A percentile compares a stretch with the other conserved stretches of the same genome.
Evolutionary conservation across 2,329 filamentous ascomycete genomes (phyloP).

Genomic region (Aspergillus brunneoviolaceus): DNA sequence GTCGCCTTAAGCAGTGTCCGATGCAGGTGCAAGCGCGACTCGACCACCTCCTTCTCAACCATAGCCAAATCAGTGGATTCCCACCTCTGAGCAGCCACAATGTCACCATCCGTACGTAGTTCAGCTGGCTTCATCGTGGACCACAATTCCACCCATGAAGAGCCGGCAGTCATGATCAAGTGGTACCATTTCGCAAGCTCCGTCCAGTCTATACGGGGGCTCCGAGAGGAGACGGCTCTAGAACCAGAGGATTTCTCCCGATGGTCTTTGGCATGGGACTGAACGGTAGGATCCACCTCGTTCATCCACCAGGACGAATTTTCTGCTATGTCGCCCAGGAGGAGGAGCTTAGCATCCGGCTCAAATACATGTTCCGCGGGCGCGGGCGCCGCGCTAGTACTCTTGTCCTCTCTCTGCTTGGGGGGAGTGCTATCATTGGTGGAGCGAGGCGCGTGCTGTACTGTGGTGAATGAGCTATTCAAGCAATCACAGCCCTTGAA

Average conservation of each 20-base stretch:
- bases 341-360: constrained; percentile 71
- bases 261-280: constrained; percentile 29
- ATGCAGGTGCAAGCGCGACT: constrained; percentile 69
- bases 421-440: constrained; percentile 47
- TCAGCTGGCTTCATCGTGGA: constrained; percentile 50
- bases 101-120: constrained; percentile 23
- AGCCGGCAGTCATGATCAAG: constrained; percentile 65
- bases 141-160: constrained; percentile 63
- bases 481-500: constrained; percentile 70
- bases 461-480: constrained; percentile 71
- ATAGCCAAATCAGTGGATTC: constrained; percentile 45
- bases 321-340: constrained; percentile 74
- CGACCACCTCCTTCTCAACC: constrained; percentile 54
- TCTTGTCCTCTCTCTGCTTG: constrained; percentile 30
- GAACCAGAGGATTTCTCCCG: constrained; percentile 25
- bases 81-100: constrained; percentile 30
- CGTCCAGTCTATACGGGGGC: constrained; percentile 72
- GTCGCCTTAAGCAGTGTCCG: constrained; percentile 72
- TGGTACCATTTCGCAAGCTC: constrained; percentile 73
- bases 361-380: constrained; percentile 53
- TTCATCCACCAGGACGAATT: constrained; percentile 83
- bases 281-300: constrained; percentile 42
- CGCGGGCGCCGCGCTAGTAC: constrained; percentile 29
- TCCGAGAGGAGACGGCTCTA: constrained; percentile 55
- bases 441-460: constrained; percentile 45